phyloP scores from a whole-genome alignment of 1,139 yeast genomes.

The Debaryomyces sp. region DNA sequence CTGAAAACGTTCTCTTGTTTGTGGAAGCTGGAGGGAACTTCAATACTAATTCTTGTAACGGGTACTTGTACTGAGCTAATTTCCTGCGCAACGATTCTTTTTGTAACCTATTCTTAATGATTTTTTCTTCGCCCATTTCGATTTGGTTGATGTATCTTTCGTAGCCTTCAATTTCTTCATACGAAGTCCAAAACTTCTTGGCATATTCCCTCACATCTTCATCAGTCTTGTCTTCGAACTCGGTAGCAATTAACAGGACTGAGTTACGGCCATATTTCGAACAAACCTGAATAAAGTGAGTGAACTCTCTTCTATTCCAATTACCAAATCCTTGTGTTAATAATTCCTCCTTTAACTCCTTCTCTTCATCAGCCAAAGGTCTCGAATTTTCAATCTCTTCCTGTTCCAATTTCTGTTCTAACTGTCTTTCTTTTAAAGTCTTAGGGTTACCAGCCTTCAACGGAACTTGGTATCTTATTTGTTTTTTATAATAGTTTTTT shows the following conservation, averaged over 20 bases:
- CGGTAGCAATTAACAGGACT: conserved; percentile 59
- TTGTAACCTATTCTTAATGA: conserved; percentile 58
- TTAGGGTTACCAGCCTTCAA: conserved; percentile 45
- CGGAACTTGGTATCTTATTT: conserved; percentile 52
- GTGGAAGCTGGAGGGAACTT: conserved; percentile 63
- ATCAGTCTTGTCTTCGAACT: conserved; percentile 64
- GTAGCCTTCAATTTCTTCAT: conserved; percentile 68
- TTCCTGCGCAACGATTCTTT: conserved; percentile 70
- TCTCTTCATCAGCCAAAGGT: conserved; percentile 71
- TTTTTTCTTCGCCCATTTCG: conserved; percentile 76
- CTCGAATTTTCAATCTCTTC: conserved; percentile 64
- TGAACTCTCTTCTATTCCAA: conserved; percentile 76
- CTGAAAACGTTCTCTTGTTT: conserved; percentile 62
- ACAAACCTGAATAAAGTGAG: conserved; percentile 60
- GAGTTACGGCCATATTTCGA: conserved; percentile 73
- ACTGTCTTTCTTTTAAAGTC: conserved; percentile 46
- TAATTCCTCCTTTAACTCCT: conserved; percentile 54
- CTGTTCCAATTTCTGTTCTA: conserved; percentile 61
- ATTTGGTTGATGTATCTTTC: conserved; percentile 68
- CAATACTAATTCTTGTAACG: conserved; percentile 64
- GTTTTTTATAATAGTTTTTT: conserved; percentile 58
- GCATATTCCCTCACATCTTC: conserved; percentile 73
- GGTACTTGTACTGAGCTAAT: conserved; percentile 59
- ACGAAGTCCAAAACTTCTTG: conserved; percentile 65
- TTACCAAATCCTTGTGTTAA: conserved; percentile 60